Evolutionary conservation across 2,329 filamentous ascomycete species (phyloP).

Genomic region (Zymoseptoria crescenta): DNA sequence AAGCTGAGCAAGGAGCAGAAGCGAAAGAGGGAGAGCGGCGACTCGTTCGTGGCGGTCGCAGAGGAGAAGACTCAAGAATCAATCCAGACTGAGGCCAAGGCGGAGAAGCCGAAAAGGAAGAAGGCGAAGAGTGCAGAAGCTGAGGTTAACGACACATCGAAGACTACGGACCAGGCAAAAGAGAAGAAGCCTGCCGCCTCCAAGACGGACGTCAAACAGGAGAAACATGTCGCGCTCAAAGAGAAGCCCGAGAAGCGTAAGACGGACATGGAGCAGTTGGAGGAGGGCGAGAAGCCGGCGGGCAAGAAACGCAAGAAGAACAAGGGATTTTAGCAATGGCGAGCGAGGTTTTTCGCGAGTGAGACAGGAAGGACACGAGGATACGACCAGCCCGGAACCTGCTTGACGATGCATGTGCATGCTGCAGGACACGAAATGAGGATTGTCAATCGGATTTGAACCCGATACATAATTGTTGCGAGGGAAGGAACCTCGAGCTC

Average conservation of each 20-base stretch:
- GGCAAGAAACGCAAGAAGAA: conserved; percentile 1
- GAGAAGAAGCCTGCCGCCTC: neutral
- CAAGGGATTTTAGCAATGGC: neutral
- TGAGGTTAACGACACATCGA: neutral
- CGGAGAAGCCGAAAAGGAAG: neutral
- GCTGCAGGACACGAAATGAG: neutral
- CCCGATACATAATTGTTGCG: neutral
- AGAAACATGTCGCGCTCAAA: neutral
- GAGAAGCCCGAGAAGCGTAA: neutral
- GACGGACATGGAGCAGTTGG: neutral
- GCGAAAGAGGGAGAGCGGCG: conserved; percentile 29
- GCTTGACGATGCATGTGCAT: neutral
- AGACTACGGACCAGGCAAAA: neutral
- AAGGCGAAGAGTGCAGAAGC: neutral
- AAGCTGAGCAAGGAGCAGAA: conserved; percentile 23
- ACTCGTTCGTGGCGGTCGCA: conserved; percentile 10
- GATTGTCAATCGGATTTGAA: neutral
- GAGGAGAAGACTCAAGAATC: neutral
- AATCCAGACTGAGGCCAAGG: neutral
- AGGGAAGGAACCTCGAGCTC: neutral
- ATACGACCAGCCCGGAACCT: neutral
- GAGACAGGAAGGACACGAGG: neutral
- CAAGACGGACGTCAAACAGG: neutral
- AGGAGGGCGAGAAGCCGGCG: neutral
- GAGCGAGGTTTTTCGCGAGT: neutral